A percentile compares a stretch with the other conserved stretches of the same genome.
Conservation (phyloP, 257 asterid species). For the Phtheirospermum japonicum region DNA sequence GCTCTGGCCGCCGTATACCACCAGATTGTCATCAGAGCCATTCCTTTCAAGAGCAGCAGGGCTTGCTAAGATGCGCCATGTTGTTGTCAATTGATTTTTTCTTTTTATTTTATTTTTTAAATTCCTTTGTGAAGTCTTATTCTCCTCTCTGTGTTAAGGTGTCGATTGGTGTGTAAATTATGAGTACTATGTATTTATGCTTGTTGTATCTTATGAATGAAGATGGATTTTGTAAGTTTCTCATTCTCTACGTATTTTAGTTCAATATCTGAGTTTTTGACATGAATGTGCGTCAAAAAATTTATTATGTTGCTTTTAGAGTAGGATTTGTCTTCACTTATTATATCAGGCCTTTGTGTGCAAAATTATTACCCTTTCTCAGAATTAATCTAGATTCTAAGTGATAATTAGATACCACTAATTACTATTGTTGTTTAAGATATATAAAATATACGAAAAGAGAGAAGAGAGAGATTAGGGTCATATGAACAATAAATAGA, state of each 20-base stretch:
- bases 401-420: no score
- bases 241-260: not conserved
- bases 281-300: no score
- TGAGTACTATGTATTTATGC: constrained; percentile 14
- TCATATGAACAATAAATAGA: no score
- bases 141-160: constrained; percentile 6
- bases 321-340: no score
- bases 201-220: constrained; percentile 24
- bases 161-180: constrained; percentile 26
- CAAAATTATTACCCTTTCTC: no score
- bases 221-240: not conserved
- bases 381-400: no score
- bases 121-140: not conserved
- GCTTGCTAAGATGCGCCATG: constrained; percentile 24
- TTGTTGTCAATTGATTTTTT: not conserved
- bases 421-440: no score
- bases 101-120: no score
- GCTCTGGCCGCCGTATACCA: constrained; percentile 59
- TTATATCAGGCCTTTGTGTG: no score
- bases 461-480: no score
- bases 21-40: constrained; percentile 58
- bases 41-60: constrained; percentile 53
- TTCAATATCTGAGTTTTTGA: not conserved
- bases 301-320: no score
- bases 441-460: no score